phyloP scores from a whole-genome alignment of 78 protist genomes.

The Emiliania huxleyi region DNA sequence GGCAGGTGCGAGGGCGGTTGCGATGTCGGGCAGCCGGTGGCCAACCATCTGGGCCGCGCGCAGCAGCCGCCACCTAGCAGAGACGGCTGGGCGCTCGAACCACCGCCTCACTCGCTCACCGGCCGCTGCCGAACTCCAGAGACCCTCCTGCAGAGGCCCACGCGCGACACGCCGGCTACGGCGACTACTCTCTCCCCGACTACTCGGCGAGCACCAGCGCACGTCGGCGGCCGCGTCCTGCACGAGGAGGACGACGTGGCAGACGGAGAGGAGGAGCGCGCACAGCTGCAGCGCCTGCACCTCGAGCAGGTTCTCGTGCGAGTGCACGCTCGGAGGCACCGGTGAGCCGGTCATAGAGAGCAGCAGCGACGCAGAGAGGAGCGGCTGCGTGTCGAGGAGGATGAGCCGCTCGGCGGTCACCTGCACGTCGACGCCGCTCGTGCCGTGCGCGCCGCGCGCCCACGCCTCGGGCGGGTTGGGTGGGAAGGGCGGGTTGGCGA shows the following conservation, averaged over 20 bases:
- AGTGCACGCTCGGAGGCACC: not conserved
- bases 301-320: conserved; percentile 24
- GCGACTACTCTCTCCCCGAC: too few species aligned
- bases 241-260: conserved; percentile 21
- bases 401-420: conserved; percentile 17
- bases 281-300: not conserved
- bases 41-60: too few species aligned
- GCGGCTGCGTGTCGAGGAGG: conserved; percentile 39
- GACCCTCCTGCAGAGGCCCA: too few species aligned
- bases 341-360: not conserved
- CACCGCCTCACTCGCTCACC: too few species aligned
- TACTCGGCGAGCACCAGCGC: too few species aligned
- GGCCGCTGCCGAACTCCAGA: too few species aligned
- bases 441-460: not conserved
- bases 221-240: too few species aligned
- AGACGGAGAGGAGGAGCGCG: conserved; percentile 13
- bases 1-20: too few species aligned
- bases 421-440: not conserved
- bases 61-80: too few species aligned
- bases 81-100: too few species aligned
- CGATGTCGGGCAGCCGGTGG: too few species aligned
- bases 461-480: not conserved
- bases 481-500: not conserved
- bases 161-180: too few species aligned
- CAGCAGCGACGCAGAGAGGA: not conserved